Evolutionary conservation across 2,329 filamentous ascomycete species (phyloP).

Genomic region (Ophiostoma montium): DNA sequence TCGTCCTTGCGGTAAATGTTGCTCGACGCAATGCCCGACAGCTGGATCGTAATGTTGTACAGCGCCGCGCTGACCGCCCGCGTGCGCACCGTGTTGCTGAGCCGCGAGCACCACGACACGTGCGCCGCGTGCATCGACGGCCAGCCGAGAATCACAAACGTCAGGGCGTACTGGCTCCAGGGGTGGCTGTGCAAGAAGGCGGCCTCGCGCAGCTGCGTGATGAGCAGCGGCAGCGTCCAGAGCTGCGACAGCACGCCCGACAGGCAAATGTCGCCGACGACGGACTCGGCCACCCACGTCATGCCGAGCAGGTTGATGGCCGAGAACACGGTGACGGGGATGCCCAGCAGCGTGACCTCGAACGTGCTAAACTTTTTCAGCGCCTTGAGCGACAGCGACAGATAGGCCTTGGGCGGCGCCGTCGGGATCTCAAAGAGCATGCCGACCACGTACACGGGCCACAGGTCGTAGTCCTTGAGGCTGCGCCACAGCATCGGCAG

Average conservation of each 20-base stretch:
- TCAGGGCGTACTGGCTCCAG: slow-evolving; percentile 33
- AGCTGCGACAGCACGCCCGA: slow-evolving; percentile 29
- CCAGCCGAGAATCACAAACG: slow-evolving; percentile 30
- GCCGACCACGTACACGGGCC: slow-evolving; percentile 12
- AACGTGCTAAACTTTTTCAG: slow-evolving; percentile 11
- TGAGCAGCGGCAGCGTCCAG: slow-evolving; percentile 35
- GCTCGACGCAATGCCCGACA: slow-evolving; percentile 27
- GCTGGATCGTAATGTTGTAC: slow-evolving; percentile 43
- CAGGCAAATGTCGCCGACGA: slow-evolving; percentile 10
- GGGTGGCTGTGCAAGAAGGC: slow-evolving; percentile 6
- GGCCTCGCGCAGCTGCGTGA: slow-evolving; percentile 21
- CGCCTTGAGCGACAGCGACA: slow-evolving; percentile 10
- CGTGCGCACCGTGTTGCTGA: slow-evolving; percentile 47
- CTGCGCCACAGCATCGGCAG: slow-evolving; percentile 17
- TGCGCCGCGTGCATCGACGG: slow-evolving; percentile 28
- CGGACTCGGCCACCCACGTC: not conserved
- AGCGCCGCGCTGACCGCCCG: slow-evolving; percentile 45
- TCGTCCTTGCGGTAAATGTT: slow-evolving; percentile 29
- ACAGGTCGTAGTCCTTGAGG: slow-evolving; percentile 11
- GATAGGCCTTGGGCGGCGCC: slow-evolving; percentile 6
- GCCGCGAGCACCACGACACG: slow-evolving; percentile 48
- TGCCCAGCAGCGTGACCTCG: slow-evolving; percentile 11
- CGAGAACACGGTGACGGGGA: slow-evolving; percentile 3
- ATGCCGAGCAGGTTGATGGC: not conserved
- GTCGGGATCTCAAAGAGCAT: slow-evolving; percentile 8